These are phyloP conservation scores for Sphaceloma murrayae DNA, from an alignment of 2,329 filamentous ascomycete species.

Conservation along the genomic window DNA sequence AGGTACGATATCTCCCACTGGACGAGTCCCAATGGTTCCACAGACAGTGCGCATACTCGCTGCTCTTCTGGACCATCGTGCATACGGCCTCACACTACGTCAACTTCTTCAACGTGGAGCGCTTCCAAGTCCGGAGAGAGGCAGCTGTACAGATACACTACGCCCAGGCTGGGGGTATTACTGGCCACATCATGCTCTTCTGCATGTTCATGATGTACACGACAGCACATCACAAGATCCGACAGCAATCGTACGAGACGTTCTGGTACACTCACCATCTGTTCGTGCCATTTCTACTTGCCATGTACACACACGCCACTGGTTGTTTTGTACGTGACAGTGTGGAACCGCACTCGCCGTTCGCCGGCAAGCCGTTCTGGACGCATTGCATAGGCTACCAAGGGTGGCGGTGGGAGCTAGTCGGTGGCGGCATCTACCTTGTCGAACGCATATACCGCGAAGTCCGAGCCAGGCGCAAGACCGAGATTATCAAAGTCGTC, in stretches of 20 bases:
- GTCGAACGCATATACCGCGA: constrained; percentile 85
- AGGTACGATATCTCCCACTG: constrained; percentile 78
- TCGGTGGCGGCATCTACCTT: constrained; percentile 76
- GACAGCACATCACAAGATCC: constrained; percentile 82
- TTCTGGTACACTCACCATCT: constrained; percentile 99
- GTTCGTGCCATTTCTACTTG: constrained; percentile 92
- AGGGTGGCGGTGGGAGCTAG: constrained; percentile 94
- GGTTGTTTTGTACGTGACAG: constrained; percentile 94
- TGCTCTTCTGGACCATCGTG: constrained; percentile 70
- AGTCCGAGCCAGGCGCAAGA: constrained; percentile 70
- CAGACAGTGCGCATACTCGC: constrained; percentile 80
- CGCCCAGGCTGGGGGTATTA: constrained; percentile 77
- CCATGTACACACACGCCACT: constrained; percentile 88
- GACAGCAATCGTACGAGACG: constrained; percentile 93
- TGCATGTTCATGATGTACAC: constrained; percentile 99
- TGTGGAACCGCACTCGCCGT: constrained; percentile 62
- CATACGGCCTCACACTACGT: constrained; percentile 83
- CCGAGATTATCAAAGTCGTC: constrained; percentile 86
- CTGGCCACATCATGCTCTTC: constrained; percentile 94
- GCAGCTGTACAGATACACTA: constrained; percentile 88
- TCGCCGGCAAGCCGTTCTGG: constrained; percentile 77
- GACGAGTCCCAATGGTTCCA: constrained; percentile 98
- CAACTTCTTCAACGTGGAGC: constrained; percentile 97
- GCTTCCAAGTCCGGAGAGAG: constrained; percentile 67
- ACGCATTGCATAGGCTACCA: constrained; percentile 87